Evolutionary conservation across 768 basidiomycete genomes (phyloP).

Genomic region (Hericium rajendrae): DNA sequence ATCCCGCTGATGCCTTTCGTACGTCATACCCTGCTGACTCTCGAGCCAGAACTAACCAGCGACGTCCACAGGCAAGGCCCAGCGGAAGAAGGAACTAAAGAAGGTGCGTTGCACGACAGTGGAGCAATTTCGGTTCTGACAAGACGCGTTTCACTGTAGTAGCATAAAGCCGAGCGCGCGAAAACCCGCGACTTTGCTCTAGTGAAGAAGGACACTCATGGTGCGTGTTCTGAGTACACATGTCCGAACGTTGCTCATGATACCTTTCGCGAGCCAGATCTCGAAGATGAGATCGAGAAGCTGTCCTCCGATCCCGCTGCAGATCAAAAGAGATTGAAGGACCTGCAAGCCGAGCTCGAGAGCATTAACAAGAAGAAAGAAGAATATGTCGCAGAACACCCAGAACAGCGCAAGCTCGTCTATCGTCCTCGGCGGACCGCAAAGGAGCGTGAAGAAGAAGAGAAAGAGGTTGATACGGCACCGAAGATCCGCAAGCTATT

Average conservation of each 20-base stretch:
- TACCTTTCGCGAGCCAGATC: slow-evolving; percentile 33
- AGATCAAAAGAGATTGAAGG: slow-evolving; percentile 59
- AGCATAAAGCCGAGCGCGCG: slow-evolving; percentile 83
- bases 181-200: slow-evolving; percentile 83
- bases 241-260: not conserved
- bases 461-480: slow-evolving; percentile 30
- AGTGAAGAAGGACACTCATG: slow-evolving; percentile 89
- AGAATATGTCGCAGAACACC: slow-evolving; percentile 87
- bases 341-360: slow-evolving; percentile 69
- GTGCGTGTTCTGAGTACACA: slow-evolving; percentile 27
- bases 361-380: slow-evolving; percentile 82
- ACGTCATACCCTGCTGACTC: slow-evolving; percentile 24
- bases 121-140: not conserved
- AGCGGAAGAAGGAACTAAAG: slow-evolving; percentile 90
- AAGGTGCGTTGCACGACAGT: slow-evolving; percentile 46
- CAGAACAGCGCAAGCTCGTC: slow-evolving; percentile 81
- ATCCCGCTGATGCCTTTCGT: slow-evolving; percentile 94
- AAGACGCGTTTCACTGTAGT: slow-evolving; percentile 30
- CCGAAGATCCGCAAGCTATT: slow-evolving; percentile 58
- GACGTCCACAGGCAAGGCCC: slow-evolving; percentile 64
- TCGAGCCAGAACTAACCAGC: too few species aligned
- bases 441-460: slow-evolving; percentile 25
- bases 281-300: slow-evolving; percentile 72
- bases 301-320: slow-evolving; percentile 42
- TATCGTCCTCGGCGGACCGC: slow-evolving; percentile 49